Percentiles rank a stretch among this genome's conserved stretches.
Conservation (phyloP, 345 rosid genomes). For the Syzygium aromaticum region DNA sequence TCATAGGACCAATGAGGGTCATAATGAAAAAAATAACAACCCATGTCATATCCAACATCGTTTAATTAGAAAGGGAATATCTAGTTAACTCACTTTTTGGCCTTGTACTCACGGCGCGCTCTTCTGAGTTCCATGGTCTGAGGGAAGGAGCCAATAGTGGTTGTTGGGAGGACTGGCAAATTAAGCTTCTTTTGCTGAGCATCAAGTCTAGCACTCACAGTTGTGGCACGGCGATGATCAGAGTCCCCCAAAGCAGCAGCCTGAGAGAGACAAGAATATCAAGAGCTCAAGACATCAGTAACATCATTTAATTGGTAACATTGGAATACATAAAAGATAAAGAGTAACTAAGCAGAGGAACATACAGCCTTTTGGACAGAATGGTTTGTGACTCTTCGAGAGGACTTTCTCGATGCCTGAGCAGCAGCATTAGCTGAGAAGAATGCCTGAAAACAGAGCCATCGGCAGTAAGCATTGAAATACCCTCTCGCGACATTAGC, state of each 20-base stretch:
- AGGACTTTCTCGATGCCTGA: slow-evolving; percentile 75
- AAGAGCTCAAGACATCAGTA: not conserved
- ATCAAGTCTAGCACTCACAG: slow-evolving; percentile 57
- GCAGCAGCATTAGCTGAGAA: slow-evolving; percentile 69
- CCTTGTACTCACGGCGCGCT: slow-evolving; percentile 92
- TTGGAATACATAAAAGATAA: not conserved
- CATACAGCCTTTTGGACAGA: slow-evolving; percentile 77
- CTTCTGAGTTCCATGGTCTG: slow-evolving; percentile 82
- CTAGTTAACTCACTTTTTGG: slow-evolving; percentile 63
- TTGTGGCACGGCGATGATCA: slow-evolving; percentile 63
- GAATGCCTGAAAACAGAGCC: slow-evolving; percentile 29
- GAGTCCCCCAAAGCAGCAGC: slow-evolving; percentile 55
- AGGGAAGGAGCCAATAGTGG: slow-evolving; percentile 83
- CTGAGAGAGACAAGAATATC: slow-evolving; percentile 10
- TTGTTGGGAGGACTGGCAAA: slow-evolving; percentile 55
- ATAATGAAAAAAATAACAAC: not conserved
- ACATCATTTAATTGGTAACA: too few relatives aligned
- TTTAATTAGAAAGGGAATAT: slow-evolving; percentile 1
- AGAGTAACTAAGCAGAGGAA: not conserved
- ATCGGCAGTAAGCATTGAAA: not conserved
- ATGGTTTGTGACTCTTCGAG: slow-evolving; percentile 56
- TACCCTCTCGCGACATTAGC: not conserved
- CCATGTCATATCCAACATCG: not conserved
- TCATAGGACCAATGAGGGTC: not conserved
- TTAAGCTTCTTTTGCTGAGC: slow-evolving; percentile 73